phyloP scores from a whole-genome alignment of 495 filamentous ascomycete genomes.

The Neurospora cerealis region DNA sequence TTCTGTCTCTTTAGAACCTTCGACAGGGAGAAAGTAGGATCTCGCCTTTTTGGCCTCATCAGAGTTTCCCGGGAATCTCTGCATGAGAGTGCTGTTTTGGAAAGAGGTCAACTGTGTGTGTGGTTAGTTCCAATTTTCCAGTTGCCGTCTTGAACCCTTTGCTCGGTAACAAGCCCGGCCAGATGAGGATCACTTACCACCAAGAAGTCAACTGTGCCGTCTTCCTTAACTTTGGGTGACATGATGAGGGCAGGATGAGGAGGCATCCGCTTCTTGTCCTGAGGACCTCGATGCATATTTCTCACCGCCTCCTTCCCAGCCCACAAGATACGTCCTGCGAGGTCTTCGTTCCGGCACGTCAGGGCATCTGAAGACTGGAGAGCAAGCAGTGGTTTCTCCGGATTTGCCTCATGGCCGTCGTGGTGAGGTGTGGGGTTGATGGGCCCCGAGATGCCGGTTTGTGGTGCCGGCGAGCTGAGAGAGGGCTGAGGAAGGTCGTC shows the following conservation, averaged over 20 bases:
- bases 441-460: background rate
- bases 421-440: background rate
- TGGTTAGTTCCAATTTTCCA: background rate
- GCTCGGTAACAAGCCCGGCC: background rate
- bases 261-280: background rate
- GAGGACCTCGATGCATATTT: background rate
- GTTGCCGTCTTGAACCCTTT: background rate
- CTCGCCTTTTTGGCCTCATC: background rate
- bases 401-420: background rate
- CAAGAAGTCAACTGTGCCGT: background rate
- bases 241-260: background rate
- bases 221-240: background rate
- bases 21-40: background rate
- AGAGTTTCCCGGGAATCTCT: background rate
- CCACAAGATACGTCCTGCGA: background rate
- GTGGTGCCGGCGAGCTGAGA: background rate
- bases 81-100: background rate
- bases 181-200: background rate
- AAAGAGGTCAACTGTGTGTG: background rate
- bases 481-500: background rate
- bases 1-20: background rate
- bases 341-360: background rate
- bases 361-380: background rate
- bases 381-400: background rate
- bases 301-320: background rate